phyloP scores from a whole-genome alignment of 2,329 filamentous ascomycete genomes.

The Aspergillus unguis region DNA sequence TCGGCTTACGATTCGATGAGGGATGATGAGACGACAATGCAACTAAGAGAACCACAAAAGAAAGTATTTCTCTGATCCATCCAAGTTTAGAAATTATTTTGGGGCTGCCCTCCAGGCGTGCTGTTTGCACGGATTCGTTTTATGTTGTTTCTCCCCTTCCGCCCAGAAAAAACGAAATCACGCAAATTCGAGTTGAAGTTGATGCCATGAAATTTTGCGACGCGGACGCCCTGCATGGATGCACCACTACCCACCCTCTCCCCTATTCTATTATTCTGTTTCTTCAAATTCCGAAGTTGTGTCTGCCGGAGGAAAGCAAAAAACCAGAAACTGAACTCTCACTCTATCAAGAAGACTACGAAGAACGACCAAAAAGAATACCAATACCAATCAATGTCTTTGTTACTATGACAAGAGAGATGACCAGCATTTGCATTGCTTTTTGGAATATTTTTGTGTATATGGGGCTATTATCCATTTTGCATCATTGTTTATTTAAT shows the following conservation, averaged over 20 bases:
- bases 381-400: constrained; percentile 19
- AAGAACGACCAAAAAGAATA: constrained; percentile 35
- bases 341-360: constrained; percentile 31
- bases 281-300: constrained; percentile 16
- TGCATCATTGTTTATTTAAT: constrained; percentile 24
- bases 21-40: constrained; percentile 46
- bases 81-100: constrained; percentile 42
- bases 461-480: constrained; percentile 25
- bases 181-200: constrained; percentile 16
- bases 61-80: constrained; percentile 40
- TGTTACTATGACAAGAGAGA: constrained; percentile 30
- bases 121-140: constrained; percentile 30
- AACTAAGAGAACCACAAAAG: constrained; percentile 37
- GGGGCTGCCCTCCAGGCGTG: constrained; percentile 39
- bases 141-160: constrained; percentile 20
- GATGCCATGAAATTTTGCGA: constrained; percentile 23
- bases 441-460: constrained; percentile 28
- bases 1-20: constrained; percentile 48
- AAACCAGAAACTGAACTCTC: constrained; percentile 16
- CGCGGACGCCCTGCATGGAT: constrained; percentile 26
- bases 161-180: constrained; percentile 28
- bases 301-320: constrained; percentile 23
- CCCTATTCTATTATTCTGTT: constrained; percentile 9
- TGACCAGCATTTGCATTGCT: constrained; percentile 39
- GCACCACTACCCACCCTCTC: constrained; percentile 17